phyloP scores from a whole-genome alignment of 1,284 basidiomycete species.

The Ustilago crameri region DNA sequence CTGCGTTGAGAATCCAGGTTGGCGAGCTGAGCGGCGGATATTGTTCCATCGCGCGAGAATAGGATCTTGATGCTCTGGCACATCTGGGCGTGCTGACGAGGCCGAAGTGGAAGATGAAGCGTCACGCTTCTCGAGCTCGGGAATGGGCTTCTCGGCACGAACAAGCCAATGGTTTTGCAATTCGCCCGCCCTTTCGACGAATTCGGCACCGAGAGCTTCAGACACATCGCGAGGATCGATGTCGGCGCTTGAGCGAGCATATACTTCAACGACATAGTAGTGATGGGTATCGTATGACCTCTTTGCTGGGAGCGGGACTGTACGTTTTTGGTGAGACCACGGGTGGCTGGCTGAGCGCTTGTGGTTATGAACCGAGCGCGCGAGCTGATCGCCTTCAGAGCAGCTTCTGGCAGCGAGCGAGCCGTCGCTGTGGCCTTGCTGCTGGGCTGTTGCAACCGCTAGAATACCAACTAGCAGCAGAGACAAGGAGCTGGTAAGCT shows the following conservation, averaged over 20 bases:
- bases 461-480: constrained; percentile 38
- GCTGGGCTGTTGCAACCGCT: constrained; percentile 18
- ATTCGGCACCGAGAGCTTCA: constrained; percentile 78
- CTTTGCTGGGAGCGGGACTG: constrained; percentile 54
- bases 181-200: constrained; percentile 89
- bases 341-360: constrained; percentile 18
- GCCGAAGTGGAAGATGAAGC: constrained; percentile 15
- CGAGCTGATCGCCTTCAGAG: constrained; percentile 5
- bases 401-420: constrained; percentile 21
- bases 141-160: constrained; percentile 70
- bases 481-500: constrained; percentile 25
- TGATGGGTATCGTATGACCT: constrained; percentile 79
- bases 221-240: constrained; percentile 70
- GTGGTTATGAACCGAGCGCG: constrained; percentile 9
- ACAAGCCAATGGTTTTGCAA: constrained; percentile 86
- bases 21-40: constrained; percentile 30
- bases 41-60: constrained; percentile 71
- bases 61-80: constrained; percentile 65
- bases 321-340: constrained; percentile 42
- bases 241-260: constrained; percentile 71
- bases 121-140: constrained; percentile 20
- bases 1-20: constrained; percentile 26
- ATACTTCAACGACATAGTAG: constrained; percentile 88
- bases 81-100: constrained; percentile 14
- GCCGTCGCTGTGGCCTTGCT: neutral